A percentile compares a stretch with the other conserved stretches of the same genome.
These are phyloP conservation scores for Sophora flavescens DNA, from an alignment of 306 rosid species.

Conservation along the genomic window DNA sequence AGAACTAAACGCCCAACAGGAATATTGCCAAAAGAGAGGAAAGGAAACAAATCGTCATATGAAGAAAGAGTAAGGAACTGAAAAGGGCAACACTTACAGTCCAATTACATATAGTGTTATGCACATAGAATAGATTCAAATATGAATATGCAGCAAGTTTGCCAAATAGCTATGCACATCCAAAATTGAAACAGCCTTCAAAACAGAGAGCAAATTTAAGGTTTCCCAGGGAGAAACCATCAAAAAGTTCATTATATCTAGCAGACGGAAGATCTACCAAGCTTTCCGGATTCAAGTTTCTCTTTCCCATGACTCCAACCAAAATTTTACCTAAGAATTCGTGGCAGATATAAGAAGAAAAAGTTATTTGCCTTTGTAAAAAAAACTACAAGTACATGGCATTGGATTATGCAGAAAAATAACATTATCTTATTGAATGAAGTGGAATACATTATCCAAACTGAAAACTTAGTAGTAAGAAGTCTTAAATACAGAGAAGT, in stretches of 20 bases:
- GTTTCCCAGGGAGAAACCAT: background rate
- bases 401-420: constrained; percentile 24
- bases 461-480: constrained; percentile 34
- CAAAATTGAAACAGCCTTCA: background rate
- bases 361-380: constrained; percentile 22
- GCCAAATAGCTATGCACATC: constrained; percentile 14
- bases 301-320: constrained; percentile 99
- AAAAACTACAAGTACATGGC: constrained; percentile 31
- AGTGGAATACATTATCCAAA: constrained; percentile 20
- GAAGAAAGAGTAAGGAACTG: too few species aligned
- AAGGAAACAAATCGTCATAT: too few species aligned
- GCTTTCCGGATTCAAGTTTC: constrained; percentile 94
- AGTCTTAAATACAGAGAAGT: constrained; percentile 39
- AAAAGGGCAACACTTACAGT: too few species aligned
- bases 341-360: constrained; percentile 35
- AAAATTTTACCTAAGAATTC: constrained; percentile 78
- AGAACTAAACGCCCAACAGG: too few species aligned
- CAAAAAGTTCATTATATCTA: constrained; percentile 29
- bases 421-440: constrained; percentile 26
- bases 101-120: too few species aligned
- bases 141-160: background rate
- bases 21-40: too few species aligned
- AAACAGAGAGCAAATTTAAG: too few species aligned
- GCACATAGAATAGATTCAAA: too few species aligned
- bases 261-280: constrained; percentile 58